Base-by-base conservation (phyloP, 2,329 filamentous ascomycete genomes). In the Parascedosporium putredinis region DNA sequence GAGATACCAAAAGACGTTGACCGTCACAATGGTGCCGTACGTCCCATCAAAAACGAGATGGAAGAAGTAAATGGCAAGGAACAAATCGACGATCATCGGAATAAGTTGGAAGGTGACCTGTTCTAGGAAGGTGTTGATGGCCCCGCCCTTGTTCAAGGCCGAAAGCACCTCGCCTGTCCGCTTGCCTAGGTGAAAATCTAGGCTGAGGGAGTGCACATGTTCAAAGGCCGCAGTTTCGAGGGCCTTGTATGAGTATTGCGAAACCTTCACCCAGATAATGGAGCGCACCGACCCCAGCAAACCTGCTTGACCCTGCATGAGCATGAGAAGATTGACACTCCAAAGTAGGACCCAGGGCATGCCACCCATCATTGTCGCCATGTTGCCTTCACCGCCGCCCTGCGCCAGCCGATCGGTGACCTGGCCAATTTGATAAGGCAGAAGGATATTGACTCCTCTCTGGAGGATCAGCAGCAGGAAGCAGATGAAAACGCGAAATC, bases 181-280 rank as follows among this genome's bases (percentile, higher is more conserved):
- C 69, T 98, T 98, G 48, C 88, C 89, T 3, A 97, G 78, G 62
- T 98, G 93, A 61, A 98, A 98, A 64, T 97, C 93, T 56, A 97
- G 76, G 64, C 90, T 96, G 29, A 98, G 80, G 47, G 85, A 84
- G 66, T 98, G 93, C 20, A 98, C 93, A 64, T 98, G 93, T 68
- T 97, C 91, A 62, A 98, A 98, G 9, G 91, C 88, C 14, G 93
- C 90, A 2, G 93, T 93, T 5, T 90, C 95, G 52, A 98, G 76
- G 55, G 93, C 88, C 60, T 88, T 84, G 67, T 96, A 98, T 0
- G 91, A 95, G 65, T 97, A 95, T 64, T 98, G 93, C 31, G 90
- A 88, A 51, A 98, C 89, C 0, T 93, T 91, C 47, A 98, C 93
- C 93, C 93, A 98, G 29, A 98, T 73, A 31, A 88, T 81, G 20